These are phyloP conservation scores for Rhypophila decipiens DNA, from an alignment of 495 filamentous ascomycete species.

Conservation along the genomic window DNA sequence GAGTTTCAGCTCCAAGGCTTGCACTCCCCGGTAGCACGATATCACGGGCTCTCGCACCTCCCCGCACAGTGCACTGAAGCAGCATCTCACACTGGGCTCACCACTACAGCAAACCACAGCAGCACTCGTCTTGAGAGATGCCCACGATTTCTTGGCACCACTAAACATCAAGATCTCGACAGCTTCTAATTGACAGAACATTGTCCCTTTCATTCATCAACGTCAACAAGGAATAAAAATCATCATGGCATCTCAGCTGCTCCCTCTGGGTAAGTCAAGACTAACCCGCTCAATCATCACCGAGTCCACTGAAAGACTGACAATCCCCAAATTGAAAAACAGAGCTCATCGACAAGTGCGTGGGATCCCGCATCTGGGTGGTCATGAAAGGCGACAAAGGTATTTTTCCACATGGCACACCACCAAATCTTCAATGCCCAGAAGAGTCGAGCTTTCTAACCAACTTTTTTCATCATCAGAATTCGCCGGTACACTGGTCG, in stretches of 20 bases:
- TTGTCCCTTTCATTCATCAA: too few relatives aligned
- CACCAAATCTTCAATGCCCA: not conserved
- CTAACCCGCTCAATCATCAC: not conserved
- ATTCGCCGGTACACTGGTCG: slow-evolving; percentile 86
- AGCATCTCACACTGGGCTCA: too few relatives aligned
- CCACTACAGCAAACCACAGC: too few relatives aligned
- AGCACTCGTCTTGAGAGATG: too few relatives aligned
- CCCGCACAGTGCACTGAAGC: too few relatives aligned
- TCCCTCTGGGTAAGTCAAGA: slow-evolving; percentile 58
- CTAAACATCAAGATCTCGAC: too few relatives aligned
- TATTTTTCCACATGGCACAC: too few relatives aligned
- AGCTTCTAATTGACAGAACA: too few relatives aligned
- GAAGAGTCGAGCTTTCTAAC: slow-evolving; percentile 2
- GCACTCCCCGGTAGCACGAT: too few relatives aligned
- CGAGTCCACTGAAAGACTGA: slow-evolving; percentile 1
- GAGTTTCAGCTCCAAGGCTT: too few relatives aligned
- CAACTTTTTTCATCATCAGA: slow-evolving; percentile 51
- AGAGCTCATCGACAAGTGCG: slow-evolving; percentile 99
- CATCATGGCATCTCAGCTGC: slow-evolving; percentile 71
- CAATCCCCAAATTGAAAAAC: slow-evolving; percentile 6
- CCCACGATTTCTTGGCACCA: too few relatives aligned
- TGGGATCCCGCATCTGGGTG: slow-evolving; percentile 96
- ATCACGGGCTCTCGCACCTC: too few relatives aligned
- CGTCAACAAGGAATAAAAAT: not conserved
- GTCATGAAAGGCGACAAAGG: slow-evolving; percentile 99